Evolutionary conservation across 768 basidiomycete species (phyloP).

Genomic region (Leccinum ochraceum): DNA sequence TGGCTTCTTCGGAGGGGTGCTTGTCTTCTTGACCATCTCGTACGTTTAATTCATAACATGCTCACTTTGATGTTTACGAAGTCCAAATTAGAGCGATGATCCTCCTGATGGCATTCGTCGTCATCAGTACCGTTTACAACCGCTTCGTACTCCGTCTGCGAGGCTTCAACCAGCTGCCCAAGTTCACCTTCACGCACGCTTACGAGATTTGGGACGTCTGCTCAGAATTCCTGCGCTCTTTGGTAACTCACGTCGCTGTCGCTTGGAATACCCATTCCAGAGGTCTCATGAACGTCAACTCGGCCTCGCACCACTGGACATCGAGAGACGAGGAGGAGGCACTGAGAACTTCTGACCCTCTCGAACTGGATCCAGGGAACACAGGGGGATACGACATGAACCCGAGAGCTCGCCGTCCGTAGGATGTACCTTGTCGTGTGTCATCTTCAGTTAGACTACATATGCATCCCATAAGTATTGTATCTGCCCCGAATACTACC

Average conservation of each 20-base stretch:
- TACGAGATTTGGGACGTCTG: constrained; percentile 26
- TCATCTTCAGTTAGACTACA: not conserved
- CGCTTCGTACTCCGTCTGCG: constrained; percentile 70
- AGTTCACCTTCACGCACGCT: constrained; percentile 41
- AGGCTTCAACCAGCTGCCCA: constrained; percentile 74
- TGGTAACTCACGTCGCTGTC: constrained; percentile 12
- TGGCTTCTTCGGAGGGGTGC: constrained; percentile 49
- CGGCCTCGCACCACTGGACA: constrained; percentile 33
- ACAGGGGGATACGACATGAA: not conserved
- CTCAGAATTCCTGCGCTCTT: constrained; percentile 18
- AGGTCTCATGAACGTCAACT: constrained; percentile 17
- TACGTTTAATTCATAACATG: constrained; percentile 37
- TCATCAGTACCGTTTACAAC: constrained; percentile 75
- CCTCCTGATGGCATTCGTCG: constrained; percentile 62
- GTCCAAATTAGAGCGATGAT: constrained; percentile 47
- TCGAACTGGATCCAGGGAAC: constrained; percentile 16
- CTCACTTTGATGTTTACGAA: not conserved
- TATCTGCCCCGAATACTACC: too few species aligned
- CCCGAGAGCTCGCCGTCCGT: constrained; percentile 7
- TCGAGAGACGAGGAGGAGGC: constrained; percentile 35
- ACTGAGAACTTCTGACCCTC: constrained; percentile 24
- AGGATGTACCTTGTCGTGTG: constrained; percentile 9
- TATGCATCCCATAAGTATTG: not conserved
- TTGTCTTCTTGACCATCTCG: constrained; percentile 59
- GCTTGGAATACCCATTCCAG: constrained; percentile 22